Evolutionary conservation across 1,284 basidiomycete genomes (phyloP).

Genomic region (Austroboletus niveus): DNA sequence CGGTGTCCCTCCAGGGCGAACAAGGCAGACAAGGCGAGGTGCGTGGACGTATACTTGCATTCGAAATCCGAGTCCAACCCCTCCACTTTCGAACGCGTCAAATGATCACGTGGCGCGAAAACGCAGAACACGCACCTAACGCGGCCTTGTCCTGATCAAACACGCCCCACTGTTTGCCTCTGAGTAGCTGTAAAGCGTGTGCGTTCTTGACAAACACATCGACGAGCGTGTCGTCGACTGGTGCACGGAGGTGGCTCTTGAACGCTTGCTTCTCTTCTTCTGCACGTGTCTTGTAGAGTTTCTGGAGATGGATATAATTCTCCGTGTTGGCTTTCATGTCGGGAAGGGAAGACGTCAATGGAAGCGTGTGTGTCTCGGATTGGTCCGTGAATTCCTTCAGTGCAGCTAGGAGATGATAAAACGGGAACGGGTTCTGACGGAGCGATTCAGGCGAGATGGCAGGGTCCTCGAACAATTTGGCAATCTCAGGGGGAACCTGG

Average conservation of each 20-base stretch:
- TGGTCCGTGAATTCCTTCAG: slow-evolving; percentile 59
- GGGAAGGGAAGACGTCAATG: slow-evolving; percentile 69
- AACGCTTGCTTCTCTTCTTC: slow-evolving; percentile 65
- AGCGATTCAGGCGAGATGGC: slow-evolving; percentile 34
- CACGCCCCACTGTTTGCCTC: slow-evolving; percentile 66
- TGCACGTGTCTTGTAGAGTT: slow-evolving; percentile 71
- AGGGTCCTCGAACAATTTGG: slow-evolving; percentile 63
- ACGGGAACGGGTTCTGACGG: slow-evolving; percentile 53
- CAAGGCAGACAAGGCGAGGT: slow-evolving; percentile 66
- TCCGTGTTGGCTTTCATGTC: slow-evolving; percentile 95
- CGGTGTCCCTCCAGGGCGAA: slow-evolving; percentile 40
- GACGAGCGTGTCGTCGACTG: slow-evolving; percentile 55
- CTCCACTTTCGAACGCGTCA: slow-evolving; percentile 26
- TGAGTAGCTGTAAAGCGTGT: slow-evolving; percentile 76
- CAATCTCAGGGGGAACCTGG: slow-evolving; percentile 66
- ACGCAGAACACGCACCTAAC: slow-evolving; percentile 49
- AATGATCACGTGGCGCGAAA: neutral
- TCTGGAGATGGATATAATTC: slow-evolving; percentile 80
- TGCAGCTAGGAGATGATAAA: slow-evolving; percentile 86
- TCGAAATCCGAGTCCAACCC: slow-evolving; percentile 34
- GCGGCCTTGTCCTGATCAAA: slow-evolving; percentile 53
- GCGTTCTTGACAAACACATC: slow-evolving; percentile 91
- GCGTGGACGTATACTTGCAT: slow-evolving; percentile 58
- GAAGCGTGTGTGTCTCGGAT: slow-evolving; percentile 45
- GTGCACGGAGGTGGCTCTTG: slow-evolving; percentile 43